These are phyloP conservation scores for Cystofilobasidium macerans DNA, from an alignment of 768 basidiomycete species.

Conservation along the genomic window DNA sequence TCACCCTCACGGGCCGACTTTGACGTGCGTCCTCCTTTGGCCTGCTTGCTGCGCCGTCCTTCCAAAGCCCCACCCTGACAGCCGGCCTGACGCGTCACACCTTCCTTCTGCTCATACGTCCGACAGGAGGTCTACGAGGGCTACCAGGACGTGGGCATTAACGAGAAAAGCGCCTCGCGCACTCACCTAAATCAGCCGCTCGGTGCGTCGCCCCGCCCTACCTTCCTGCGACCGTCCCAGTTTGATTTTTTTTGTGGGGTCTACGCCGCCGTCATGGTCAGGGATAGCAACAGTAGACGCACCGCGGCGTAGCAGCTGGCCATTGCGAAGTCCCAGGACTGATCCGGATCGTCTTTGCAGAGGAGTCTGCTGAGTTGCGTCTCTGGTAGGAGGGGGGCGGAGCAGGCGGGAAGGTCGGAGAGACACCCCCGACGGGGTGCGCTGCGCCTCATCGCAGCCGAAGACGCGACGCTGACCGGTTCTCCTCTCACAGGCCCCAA, in stretches of 20 bases:
- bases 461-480: not conserved
- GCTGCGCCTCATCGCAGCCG: no score
- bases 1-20: not conserved
- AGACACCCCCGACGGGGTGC: not conserved
- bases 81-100: not conserved
- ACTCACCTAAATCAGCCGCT: constrained; percentile 1
- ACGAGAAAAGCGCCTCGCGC: not conserved
- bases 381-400: no score
- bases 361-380: no score
- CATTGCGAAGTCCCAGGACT: no score
- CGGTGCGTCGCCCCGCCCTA: not conserved
- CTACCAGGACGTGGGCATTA: not conserved
- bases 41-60: not conserved
- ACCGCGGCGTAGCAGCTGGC: no score
- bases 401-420: not conserved
- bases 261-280: not conserved
- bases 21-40: not conserved
- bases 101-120: not conserved
- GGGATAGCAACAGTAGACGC: no score
- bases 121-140: constrained; percentile 2
- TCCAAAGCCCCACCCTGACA: not conserved
- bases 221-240: not conserved
- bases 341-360: no score
- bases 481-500: not conserved
- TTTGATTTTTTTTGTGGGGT: not conserved